These are phyloP conservation scores for Tylopilus rubrobrunneus DNA, from an alignment of 768 basidiomycete species.

Conservation along the genomic window DNA sequence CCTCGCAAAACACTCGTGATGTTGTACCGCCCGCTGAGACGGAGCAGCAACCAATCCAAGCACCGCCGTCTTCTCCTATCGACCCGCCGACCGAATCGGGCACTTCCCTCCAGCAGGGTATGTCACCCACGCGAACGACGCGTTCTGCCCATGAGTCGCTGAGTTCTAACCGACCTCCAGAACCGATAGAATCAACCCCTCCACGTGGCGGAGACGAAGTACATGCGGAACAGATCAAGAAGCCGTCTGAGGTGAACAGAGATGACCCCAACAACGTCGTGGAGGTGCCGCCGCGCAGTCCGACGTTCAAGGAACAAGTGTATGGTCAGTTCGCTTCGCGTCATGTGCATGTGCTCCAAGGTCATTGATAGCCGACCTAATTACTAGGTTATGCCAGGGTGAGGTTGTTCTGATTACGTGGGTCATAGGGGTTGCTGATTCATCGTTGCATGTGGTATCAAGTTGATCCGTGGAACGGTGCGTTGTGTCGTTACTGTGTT, in stretches of 20 bases:
- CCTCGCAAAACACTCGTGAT: neutral
- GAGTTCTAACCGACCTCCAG: constrained; percentile 25
- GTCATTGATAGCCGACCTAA: neutral
- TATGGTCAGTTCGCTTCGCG: constrained; percentile 38
- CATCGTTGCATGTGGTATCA: neutral
- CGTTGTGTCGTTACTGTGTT: constrained; percentile 6
- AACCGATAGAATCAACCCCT: constrained; percentile 7
- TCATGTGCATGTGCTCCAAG: neutral
- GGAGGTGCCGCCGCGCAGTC: constrained; percentile 22
- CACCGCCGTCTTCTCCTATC: constrained; percentile 23
- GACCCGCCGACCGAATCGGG: constrained; percentile 26
- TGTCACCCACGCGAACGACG: neutral
- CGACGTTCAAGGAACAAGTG: constrained; percentile 58
- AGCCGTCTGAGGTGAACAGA: constrained; percentile 23
- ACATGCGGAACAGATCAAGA: constrained; percentile 26
- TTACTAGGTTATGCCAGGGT: constrained; percentile 31
- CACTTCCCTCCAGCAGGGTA: constrained; percentile 39
- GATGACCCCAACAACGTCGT: constrained; percentile 27
- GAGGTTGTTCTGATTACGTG: constrained; percentile 1
- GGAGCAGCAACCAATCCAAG: constrained; percentile 2
- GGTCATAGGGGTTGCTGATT: constrained; percentile 1
- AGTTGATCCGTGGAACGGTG: constrained; percentile 32
- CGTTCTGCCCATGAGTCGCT: neutral
- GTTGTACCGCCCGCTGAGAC: constrained; percentile 1
- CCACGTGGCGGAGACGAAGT: constrained; percentile 36